A percentile compares a stretch with the other conserved stretches of the same genome.
Conservation (phyloP, 805 yeast genomes). For the Ogataea pignaliae region DNA sequence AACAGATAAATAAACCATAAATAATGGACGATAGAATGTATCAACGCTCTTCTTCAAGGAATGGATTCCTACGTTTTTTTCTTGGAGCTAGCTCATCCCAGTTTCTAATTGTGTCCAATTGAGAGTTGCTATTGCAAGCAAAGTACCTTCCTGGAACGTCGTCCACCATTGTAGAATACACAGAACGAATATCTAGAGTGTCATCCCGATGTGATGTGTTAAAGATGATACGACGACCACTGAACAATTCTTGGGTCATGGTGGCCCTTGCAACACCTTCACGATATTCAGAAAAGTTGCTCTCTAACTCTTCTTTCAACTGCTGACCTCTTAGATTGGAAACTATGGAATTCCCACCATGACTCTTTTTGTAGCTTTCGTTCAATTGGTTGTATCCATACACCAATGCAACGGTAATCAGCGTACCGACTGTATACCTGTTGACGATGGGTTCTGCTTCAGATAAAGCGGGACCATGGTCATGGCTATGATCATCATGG, state of each 20-base stretch:
- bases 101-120: slow-evolving; percentile 25
- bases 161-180: slow-evolving; percentile 20
- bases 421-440: slow-evolving; percentile 18
- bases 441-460: slow-evolving; percentile 29
- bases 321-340: slow-evolving; percentile 14
- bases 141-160: slow-evolving; percentile 30
- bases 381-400: slow-evolving; percentile 45
- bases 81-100: slow-evolving; percentile 27
- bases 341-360: slow-evolving; percentile 28
- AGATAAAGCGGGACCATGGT: slow-evolving; percentile 19
- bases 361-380: slow-evolving; percentile 44
- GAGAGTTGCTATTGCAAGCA: slow-evolving; percentile 24
- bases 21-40: background rate
- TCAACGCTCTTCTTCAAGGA: background rate
- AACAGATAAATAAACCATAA: slow-evolving; percentile 1
- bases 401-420: slow-evolving; percentile 21
- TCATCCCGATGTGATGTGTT: background rate
- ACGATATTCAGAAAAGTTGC: slow-evolving; percentile 19
- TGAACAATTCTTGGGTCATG: slow-evolving; percentile 18
- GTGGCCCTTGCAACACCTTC: slow-evolving; percentile 19
- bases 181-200: slow-evolving; percentile 10
- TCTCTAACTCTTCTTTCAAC: slow-evolving; percentile 17
- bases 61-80: slow-evolving; percentile 26
- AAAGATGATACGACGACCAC: background rate
- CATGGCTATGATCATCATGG: slow-evolving; percentile 12